These are phyloP conservation scores for Aspergillus hiratsukae DNA, from an alignment of 2,329 filamentous ascomycete genomes.

Conservation along the genomic window DNA sequence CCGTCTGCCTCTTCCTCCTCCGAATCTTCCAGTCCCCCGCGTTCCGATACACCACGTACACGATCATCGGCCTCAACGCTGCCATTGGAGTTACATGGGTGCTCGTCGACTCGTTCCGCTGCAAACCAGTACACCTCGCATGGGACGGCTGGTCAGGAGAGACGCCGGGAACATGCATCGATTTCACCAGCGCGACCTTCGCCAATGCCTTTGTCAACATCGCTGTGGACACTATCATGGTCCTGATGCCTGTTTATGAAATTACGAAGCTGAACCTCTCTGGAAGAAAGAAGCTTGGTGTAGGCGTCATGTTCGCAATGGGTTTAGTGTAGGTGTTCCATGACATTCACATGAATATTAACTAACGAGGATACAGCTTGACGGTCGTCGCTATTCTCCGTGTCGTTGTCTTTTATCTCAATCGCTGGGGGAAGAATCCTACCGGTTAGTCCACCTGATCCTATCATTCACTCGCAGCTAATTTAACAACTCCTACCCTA, in stretches of 20 bases:
- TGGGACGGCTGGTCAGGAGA: slow-evolving; percentile 16
- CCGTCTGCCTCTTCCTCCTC: slow-evolving; percentile 20
- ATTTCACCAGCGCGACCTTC: slow-evolving; percentile 16
- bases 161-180: slow-evolving; percentile 13
- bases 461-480: background rate
- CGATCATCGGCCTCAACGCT: slow-evolving; percentile 16
- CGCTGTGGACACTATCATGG: slow-evolving; percentile 16
- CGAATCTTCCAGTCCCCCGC: slow-evolving; percentile 17
- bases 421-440: slow-evolving; percentile 19
- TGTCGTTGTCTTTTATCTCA: slow-evolving; percentile 22
- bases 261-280: slow-evolving; percentile 17
- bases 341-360: background rate
- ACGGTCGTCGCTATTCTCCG: slow-evolving; percentile 23
- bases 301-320: slow-evolving; percentile 16
- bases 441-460: slow-evolving; percentile 3
- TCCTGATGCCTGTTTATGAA: slow-evolving; percentile 20
- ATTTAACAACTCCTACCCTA: background rate
- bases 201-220: slow-evolving; percentile 19
- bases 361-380: slow-evolving; percentile 10
- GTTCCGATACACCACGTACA: slow-evolving; percentile 16
- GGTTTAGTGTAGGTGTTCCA: slow-evolving; percentile 12
- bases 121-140: slow-evolving; percentile 17
- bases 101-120: slow-evolving; percentile 15
- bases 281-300: slow-evolving; percentile 12
- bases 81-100: slow-evolving; percentile 18